Evolutionary conservation across 2,329 filamentous ascomycete species (phyloP).

Genomic region (Paraconiothyrium sp.): DNA sequence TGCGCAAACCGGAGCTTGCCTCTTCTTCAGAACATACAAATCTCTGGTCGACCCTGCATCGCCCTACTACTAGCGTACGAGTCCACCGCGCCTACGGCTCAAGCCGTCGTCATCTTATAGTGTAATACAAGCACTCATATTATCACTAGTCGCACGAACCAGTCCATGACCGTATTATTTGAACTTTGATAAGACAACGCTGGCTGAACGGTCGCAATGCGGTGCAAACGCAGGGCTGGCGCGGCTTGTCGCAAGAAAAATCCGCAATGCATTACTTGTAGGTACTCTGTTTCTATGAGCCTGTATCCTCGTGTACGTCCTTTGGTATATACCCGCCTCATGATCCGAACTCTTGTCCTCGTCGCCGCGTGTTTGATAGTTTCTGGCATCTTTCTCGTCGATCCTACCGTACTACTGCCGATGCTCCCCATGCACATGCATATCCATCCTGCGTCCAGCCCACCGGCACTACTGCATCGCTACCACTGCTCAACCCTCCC

Average conservation of each 20-base stretch:
- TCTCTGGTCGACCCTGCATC: neutral
- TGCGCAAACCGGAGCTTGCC: too few relatives aligned
- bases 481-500: slow-evolving; percentile 8
- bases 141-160: neutral
- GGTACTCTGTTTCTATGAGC: slow-evolving; percentile 2
- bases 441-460: slow-evolving; percentile 20
- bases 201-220: neutral
- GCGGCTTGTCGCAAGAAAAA: neutral
- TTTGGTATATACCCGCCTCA: neutral
- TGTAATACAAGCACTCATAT: slow-evolving; percentile 9
- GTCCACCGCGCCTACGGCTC: neutral
- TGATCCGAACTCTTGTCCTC: neutral
- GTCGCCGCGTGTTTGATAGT: neutral
- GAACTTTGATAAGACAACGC: neutral
- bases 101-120: slow-evolving; percentile 11
- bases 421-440: slow-evolving; percentile 20
- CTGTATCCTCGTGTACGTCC: slow-evolving; percentile 3
- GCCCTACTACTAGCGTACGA: neutral
- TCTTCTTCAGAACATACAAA: too few relatives aligned
- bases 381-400: slow-evolving; percentile 3
- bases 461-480: slow-evolving; percentile 20
- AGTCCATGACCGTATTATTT: neutral
- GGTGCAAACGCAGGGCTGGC: too few relatives aligned
- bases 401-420: slow-evolving; percentile 8
- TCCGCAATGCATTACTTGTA: neutral